These are phyloP conservation scores for Stenogyne calaminthoides DNA, from an alignment of 305 asterid species.

Conservation along the genomic window DNA sequence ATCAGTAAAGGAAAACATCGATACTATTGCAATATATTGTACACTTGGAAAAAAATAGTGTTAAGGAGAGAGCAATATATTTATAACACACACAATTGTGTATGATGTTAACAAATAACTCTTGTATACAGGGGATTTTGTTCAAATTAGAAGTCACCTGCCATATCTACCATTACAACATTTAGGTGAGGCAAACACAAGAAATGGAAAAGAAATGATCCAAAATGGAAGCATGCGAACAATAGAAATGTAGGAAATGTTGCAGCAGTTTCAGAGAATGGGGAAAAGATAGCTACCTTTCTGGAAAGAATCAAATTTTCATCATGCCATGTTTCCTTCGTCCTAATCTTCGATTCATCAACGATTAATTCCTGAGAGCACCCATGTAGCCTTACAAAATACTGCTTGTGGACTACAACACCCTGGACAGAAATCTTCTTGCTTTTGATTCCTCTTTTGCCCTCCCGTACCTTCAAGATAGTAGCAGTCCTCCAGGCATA, in stretches of 20 bases:
- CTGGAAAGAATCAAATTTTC: slow-evolving; percentile 49
- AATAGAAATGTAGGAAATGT: background rate
- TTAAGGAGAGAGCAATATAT: background rate
- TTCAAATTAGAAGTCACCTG: background rate
- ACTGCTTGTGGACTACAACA: slow-evolving; percentile 34
- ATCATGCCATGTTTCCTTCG: slow-evolving; percentile 52
- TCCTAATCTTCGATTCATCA: slow-evolving; percentile 49
- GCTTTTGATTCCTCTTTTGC: slow-evolving; percentile 29
- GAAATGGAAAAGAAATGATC: background rate
- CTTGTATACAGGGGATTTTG: background rate
- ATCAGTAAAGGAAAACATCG: slow-evolving; percentile 32
- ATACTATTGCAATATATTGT: too few relatives aligned
- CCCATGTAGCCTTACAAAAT: slow-evolving; percentile 56
- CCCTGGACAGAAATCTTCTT: slow-evolving; percentile 25
- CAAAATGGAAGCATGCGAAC: slow-evolving; percentile 1
- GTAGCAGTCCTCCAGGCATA: slow-evolving; percentile 55
- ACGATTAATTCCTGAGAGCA: slow-evolving; percentile 43
- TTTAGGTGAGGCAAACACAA: slow-evolving; percentile 1
- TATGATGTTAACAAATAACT: background rate
- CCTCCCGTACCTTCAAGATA: slow-evolving; percentile 38
- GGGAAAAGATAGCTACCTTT: slow-evolving; percentile 44
- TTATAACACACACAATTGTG: background rate
- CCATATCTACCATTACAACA: background rate
- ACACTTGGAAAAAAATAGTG: too few relatives aligned
- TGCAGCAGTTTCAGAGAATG: background rate